Conservation (phyloP, 2,329 filamentous ascomycete species). For the Penicillium sp. region DNA sequence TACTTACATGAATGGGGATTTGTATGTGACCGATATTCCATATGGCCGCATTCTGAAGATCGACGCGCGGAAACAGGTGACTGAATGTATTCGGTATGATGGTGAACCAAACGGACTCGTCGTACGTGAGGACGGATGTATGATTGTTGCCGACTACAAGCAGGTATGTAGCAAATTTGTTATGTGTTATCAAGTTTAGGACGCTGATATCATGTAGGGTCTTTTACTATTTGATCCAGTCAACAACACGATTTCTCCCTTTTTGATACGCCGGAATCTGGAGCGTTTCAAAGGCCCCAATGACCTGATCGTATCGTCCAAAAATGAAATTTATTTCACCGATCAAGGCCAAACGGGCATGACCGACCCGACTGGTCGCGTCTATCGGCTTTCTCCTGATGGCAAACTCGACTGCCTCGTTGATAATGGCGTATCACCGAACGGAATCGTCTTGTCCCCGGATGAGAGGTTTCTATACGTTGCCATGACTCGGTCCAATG, state of each 20-base stretch:
- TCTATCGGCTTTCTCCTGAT: constrained; percentile 43
- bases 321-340: constrained; percentile 49
- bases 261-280: constrained; percentile 41
- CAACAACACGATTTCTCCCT: constrained; percentile 32
- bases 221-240: constrained; percentile 43
- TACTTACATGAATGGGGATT: constrained; percentile 37
- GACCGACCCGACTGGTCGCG: constrained; percentile 47
- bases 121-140: constrained; percentile 36
- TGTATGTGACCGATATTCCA: constrained; percentile 47
- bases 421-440: constrained; percentile 46
- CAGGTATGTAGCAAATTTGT: constrained; percentile 34
- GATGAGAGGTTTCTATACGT: constrained; percentile 49
- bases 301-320: constrained; percentile 46
- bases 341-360: constrained; percentile 52
- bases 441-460: constrained; percentile 44
- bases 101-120: constrained; percentile 50
- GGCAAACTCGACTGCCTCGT: constrained; percentile 46
- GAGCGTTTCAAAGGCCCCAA: constrained; percentile 52
- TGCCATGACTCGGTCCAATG: constrained; percentile 42
- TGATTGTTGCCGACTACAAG: constrained; percentile 50
- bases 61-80: constrained; percentile 33
- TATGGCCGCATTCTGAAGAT: constrained; percentile 48
- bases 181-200: background rate
- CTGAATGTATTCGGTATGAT: constrained; percentile 42
- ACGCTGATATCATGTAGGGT: constrained; percentile 33